phyloP scores from a whole-genome alignment of 257 asterid species.

The Solanum ahanhuiri region DNA sequence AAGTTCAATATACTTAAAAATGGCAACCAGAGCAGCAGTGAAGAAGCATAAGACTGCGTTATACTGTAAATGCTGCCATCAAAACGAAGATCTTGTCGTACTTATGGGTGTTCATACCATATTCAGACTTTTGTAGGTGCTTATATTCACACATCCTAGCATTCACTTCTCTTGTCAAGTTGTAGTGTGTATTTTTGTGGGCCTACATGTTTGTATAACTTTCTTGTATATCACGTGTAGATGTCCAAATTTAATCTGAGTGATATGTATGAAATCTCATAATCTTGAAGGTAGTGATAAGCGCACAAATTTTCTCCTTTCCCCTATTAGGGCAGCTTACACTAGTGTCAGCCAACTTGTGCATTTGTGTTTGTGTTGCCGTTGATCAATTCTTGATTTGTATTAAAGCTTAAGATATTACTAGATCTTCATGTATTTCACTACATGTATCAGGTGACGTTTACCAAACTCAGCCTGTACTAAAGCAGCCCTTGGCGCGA shows the following conservation, averaged over 20 bases:
- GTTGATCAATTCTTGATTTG: not conserved
- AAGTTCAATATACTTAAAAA: constrained; percentile 79
- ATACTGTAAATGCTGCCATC: not conserved
- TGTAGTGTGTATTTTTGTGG: not conserved
- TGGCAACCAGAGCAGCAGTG: constrained; percentile 53
- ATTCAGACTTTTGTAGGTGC: not conserved
- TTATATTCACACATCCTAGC: constrained; percentile 1
- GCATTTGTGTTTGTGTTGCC: not conserved
- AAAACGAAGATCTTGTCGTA: not conserved
- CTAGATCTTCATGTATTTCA: too few species aligned
- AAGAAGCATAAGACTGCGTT: constrained; percentile 40
- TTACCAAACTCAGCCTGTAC: too few species aligned
- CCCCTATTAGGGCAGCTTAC: not conserved
- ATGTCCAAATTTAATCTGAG: not conserved
- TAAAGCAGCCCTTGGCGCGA: too few species aligned
- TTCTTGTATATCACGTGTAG: not conserved
- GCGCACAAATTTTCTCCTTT: not conserved
- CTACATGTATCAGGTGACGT: too few species aligned
- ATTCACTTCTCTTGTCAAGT: not conserved
- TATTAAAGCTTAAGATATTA: not conserved
- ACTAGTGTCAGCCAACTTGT: not conserved
- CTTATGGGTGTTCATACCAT: not conserved
- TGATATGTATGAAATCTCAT: not conserved
- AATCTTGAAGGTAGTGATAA: not conserved
- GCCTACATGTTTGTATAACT: not conserved